Evolutionary conservation across 2,329 filamentous ascomycete species (phyloP).

Genomic region (Ophiocordyceps camponoti-floridani): DNA sequence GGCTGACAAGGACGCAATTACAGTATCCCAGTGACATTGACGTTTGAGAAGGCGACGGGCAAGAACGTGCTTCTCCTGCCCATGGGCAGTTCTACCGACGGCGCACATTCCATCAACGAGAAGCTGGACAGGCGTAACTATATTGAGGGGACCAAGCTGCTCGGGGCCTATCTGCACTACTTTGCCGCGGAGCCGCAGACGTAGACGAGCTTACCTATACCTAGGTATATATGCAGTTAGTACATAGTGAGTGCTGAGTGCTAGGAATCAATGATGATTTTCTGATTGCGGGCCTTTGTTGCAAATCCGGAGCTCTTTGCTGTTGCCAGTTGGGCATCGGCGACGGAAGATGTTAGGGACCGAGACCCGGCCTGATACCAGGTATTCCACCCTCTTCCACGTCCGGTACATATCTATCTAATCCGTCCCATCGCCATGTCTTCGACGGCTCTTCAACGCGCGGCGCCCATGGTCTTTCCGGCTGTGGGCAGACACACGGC

Average conservation of each 20-base stretch:
- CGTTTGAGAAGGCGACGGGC: constrained; percentile 91
- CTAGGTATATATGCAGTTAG: neutral
- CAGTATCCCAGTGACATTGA: constrained; percentile 90
- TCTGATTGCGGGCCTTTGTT: too few relatives aligned
- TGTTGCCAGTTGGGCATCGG: too few relatives aligned
- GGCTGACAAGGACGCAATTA: neutral
- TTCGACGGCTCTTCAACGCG: constrained; percentile 11
- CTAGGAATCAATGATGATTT: too few relatives aligned
- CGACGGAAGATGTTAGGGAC: too few relatives aligned
- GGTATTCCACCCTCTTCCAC: neutral
- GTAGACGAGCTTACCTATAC: constrained; percentile 3
- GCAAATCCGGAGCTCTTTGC: too few relatives aligned
- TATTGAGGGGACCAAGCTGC: constrained; percentile 90
- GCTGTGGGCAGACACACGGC: constrained; percentile 74
- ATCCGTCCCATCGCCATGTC: constrained; percentile 5
- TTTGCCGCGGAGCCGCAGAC: constrained; percentile 68
- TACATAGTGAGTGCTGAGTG: too few relatives aligned
- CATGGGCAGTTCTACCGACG: constrained; percentile 95
- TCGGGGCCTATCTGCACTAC: constrained; percentile 91
- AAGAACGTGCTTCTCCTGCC: constrained; percentile 94
- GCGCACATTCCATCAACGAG: constrained; percentile 95
- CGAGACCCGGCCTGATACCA: too few relatives aligned
- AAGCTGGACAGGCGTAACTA: constrained; percentile 96
- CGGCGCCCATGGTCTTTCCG: constrained; percentile 50
- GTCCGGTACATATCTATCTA: neutral